Evolutionary conservation across 2,329 filamentous ascomycete species (phyloP), one percentile per base, ranked within the genome.

Genomic region (Nigrospora oryzae): DNA sequence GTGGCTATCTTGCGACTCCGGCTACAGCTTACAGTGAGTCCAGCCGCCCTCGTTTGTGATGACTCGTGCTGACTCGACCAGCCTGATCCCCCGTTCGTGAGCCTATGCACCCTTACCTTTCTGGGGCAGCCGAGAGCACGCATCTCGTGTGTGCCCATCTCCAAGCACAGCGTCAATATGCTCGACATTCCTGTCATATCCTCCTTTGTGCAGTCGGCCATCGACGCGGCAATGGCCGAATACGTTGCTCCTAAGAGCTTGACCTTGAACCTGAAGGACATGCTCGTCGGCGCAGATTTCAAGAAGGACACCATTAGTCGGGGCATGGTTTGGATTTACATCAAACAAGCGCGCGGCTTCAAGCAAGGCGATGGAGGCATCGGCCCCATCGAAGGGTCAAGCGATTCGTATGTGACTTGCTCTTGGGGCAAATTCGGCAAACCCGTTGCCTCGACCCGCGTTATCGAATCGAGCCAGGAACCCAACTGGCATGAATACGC

Each of bases 351-450:
- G 0, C 77, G 74, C 36, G 83, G 79, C 33, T 88, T 89, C 66
- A 87, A 85, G 56, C 75, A 83, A 58, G 83, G 82, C 3, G 85
- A 89, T 58, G 69, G 75, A 5, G 74, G 75, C 1, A 65, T 86
- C 32, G 80, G 79, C 0, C 68, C 80, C 2, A 60, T 81, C 46
- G 71, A 77, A 23, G 83, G 81, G 10, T 77, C 79, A 6, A 79
- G 83, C 11, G 85, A 89, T 60, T 71, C 81, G 0, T 89, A 89
- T 51, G 75, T 87, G 14, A 81, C 80, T 1, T 79, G 87, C 8
- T 83, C 79, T 2, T 89, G 84, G 83, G 83, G 83, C 17, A 89
- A 89, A 57, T 88, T 88, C 57, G 83, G 84, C 43, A 85, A 84
- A 54, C 78, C 78, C 40, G 69, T 83, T 46, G 83, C 66, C 57